Percentiles rank a stretch among this genome's conserved stretches.
phyloP scores from a whole-genome alignment of 2,329 filamentous ascomycete species.

The Penicillium sp. region DNA sequence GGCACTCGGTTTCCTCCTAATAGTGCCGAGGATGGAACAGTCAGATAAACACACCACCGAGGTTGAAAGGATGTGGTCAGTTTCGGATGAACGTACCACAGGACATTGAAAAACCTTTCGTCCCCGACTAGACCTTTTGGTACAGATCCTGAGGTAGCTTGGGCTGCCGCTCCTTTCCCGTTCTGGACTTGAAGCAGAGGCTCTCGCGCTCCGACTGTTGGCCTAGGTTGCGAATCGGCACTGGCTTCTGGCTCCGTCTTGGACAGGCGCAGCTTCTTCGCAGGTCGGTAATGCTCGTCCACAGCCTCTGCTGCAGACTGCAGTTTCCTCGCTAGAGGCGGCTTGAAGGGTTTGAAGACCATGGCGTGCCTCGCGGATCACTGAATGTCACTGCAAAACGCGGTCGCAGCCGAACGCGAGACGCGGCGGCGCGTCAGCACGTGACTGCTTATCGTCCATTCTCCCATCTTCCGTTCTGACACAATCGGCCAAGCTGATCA shows the following conservation, averaged over 20 bases:
- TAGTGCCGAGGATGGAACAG: not conserved
- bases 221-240: slow-evolving; percentile 8
- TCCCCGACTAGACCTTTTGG: slow-evolving; percentile 12
- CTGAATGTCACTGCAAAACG: not conserved
- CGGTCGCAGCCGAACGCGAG: not conserved
- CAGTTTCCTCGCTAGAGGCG: slow-evolving; percentile 43
- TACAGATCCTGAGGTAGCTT: slow-evolving; percentile 1
- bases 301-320: not conserved
- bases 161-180: slow-evolving; percentile 11
- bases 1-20: slow-evolving; percentile 63
- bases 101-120: slow-evolving; percentile 47
- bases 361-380: slow-evolving; percentile 31
- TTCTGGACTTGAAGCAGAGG: slow-evolving; percentile 36
- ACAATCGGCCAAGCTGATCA: too few relatives aligned
- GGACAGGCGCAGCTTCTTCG: slow-evolving; percentile 40
- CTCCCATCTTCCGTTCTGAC: not conserved
- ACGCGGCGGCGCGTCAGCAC: slow-evolving; percentile 6
- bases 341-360: slow-evolving; percentile 48
- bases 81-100: slow-evolving; percentile 41
- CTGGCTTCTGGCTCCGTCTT: slow-evolving; percentile 17
- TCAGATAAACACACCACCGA: slow-evolving; percentile 4
- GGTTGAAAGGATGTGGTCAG: not conserved
- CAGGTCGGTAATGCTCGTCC: slow-evolving; percentile 19
- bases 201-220: slow-evolving; percentile 22
- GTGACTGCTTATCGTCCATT: not conserved